phyloP scores from a whole-genome alignment of 306 rosid genomes.

The barrel medic (Medicago truncatula) region MtrunA17r5.0-ANR NC_053042.1:50532001-50532500 shows the following conservation, averaged over 20 bases:
- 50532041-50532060: slow-evolving; percentile 49
- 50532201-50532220: neutral
- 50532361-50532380: neutral
- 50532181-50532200: slow-evolving; percentile 36
- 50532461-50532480: too few relatives aligned
- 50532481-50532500: too few relatives aligned
- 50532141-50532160: slow-evolving; percentile 35
- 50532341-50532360: neutral
- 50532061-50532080: slow-evolving; percentile 50
- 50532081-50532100: slow-evolving; percentile 45
- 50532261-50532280: slow-evolving; percentile 45
- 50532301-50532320: slow-evolving; percentile 23
- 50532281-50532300: neutral
- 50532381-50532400: too few relatives aligned
- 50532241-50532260: slow-evolving; percentile 13
- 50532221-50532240: slow-evolving; percentile 4
- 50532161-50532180: slow-evolving; percentile 34
- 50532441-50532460: too few relatives aligned
- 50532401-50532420: too few relatives aligned
- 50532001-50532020: slow-evolving; percentile 27
- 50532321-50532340: slow-evolving; percentile 33
- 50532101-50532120: slow-evolving; percentile 34
- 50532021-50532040: slow-evolving; percentile 47
- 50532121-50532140: slow-evolving; percentile 21
- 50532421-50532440: too few relatives aligned